Evolutionary conservation across 2,329 filamentous ascomycete species (phyloP).

Genomic region (Trichophyton mentagrophytes): DNA sequence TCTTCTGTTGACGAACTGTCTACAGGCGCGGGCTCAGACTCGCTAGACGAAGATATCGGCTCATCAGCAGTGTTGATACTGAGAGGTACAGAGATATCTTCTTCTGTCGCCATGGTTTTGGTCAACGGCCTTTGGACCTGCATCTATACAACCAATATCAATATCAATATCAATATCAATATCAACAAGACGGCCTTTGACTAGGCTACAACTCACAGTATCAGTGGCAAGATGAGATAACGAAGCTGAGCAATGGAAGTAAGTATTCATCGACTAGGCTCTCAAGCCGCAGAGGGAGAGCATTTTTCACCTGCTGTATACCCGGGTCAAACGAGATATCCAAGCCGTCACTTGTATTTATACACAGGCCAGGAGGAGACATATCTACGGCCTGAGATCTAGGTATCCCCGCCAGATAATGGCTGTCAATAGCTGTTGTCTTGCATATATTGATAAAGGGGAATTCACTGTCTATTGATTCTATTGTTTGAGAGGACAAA

Average conservation of each 20-base stretch:
- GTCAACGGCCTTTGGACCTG: not conserved
- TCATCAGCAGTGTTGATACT: not conserved
- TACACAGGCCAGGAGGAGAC: not conserved
- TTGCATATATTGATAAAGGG: not conserved
- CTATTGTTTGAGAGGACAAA: not conserved
- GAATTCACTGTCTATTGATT: not conserved
- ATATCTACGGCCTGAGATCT: not conserved
- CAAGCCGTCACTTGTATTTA: not conserved
- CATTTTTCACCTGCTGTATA: too few relatives aligned
- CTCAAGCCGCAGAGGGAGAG: too few relatives aligned
- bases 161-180: not conserved
- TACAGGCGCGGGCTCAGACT: not conserved
- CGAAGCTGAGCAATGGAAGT: too few relatives aligned
- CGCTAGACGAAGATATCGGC: not conserved
- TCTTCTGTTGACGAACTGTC: not conserved
- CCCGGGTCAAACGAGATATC: too few relatives aligned
- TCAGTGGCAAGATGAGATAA: too few relatives aligned
- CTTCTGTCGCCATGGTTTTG: not conserved
- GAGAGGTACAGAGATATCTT: not conserved
- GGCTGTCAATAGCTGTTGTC: not conserved
- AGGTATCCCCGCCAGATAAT: not conserved
- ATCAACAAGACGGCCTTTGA: too few relatives aligned
- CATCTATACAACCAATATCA: not conserved
- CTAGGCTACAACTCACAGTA: too few relatives aligned
- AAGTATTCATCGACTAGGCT: too few relatives aligned